Percentiles rank a stretch among this genome's conserved stretches.
phyloP scores from a whole-genome alignment of 2,329 filamentous ascomycete genomes.

The Penicillium thymicola region DNA sequence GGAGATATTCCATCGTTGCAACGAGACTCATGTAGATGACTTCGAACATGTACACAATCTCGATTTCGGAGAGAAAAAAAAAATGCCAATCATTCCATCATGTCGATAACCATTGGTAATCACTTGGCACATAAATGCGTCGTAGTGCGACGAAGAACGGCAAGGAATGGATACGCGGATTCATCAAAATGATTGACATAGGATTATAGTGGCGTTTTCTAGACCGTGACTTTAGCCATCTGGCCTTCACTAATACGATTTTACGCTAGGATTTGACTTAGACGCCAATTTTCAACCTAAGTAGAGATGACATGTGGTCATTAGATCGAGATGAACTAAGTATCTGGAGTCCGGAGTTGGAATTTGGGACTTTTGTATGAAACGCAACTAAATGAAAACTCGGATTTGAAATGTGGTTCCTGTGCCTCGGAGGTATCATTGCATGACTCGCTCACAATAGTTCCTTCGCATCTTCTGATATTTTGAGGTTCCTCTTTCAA shows the following conservation, averaged over 20 bases:
- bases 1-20: not conserved
- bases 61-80: not conserved
- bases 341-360: not conserved
- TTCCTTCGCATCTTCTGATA: not conserved
- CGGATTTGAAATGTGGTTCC: not conserved
- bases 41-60: not conserved
- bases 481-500: not conserved
- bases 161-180: not conserved
- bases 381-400: not conserved
- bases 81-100: not conserved
- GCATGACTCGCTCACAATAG: not conserved
- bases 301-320: not conserved
- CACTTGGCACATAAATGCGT: not conserved
- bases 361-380: not conserved
- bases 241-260: not conserved
- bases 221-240: not conserved
- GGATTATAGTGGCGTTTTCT: not conserved
- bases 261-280: not conserved
- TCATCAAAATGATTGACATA: not conserved
- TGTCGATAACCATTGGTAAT: not conserved
- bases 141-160: not conserved
- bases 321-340: not conserved
- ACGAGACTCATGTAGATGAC: not conserved
- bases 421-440: not conserved
- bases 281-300: not conserved